Percentiles rank a stretch among this genome's conserved stretches.
Evolutionary conservation across 2,329 filamentous ascomycete genomes (phyloP).

Genomic region (Exserohilum turcica): DNA sequence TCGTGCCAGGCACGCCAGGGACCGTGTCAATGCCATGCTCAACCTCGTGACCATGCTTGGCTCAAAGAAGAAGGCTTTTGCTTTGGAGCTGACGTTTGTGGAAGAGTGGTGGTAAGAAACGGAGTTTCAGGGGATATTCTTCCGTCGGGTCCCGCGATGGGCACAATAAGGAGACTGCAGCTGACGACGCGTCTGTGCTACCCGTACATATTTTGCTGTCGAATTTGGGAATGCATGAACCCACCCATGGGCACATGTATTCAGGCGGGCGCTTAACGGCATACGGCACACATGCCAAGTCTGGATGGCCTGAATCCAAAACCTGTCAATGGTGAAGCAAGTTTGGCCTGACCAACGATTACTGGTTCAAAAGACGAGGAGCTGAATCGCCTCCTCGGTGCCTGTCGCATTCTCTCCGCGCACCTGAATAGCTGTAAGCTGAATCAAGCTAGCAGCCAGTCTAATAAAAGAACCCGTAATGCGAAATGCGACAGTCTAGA

Average conservation of each 20-base stretch:
- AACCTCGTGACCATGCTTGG: background rate
- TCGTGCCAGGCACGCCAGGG: constrained; percentile 1
- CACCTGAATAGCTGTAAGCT: background rate
- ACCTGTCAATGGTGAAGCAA: background rate
- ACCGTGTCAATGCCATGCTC: background rate
- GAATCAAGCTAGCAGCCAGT: background rate
- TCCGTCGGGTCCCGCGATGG: background rate
- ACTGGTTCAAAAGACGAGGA: background rate
- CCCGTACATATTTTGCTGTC: no score
- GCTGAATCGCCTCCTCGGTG: background rate
- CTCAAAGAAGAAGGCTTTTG: background rate
- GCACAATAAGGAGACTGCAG: background rate
- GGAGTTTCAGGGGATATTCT: background rate
- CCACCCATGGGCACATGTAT: constrained; percentile 3
- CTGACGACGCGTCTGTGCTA: background rate
- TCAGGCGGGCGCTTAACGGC: background rate
- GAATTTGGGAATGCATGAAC: constrained; percentile 12
- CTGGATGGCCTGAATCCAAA: background rate
- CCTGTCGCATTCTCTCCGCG: background rate
- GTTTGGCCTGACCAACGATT: background rate
- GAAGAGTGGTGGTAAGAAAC: background rate
- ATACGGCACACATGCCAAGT: background rate
- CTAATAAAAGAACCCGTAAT: background rate
- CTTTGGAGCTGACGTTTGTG: background rate
- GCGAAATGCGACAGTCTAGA: no score